Base-by-base conservation (phyloP, 106 monocot genomes). In the Dioscorea zingiberensis region DNA sequence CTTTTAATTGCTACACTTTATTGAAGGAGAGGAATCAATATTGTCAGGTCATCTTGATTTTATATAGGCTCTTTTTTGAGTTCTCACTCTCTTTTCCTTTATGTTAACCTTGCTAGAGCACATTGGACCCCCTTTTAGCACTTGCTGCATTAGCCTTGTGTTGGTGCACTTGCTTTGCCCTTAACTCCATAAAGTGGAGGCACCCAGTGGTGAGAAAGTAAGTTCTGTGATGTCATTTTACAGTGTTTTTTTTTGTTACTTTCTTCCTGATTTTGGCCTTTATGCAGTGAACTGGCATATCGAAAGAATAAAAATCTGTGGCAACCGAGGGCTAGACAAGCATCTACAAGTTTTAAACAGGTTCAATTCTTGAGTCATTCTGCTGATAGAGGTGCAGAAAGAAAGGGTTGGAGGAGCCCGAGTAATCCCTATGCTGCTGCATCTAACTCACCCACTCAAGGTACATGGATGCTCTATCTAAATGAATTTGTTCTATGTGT, bases 331-430 rank as follows among this genome's bases (percentile, higher is more conserved):
- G 73, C 64, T 21, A 76, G 63, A 46, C 76, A 79, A 55, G 55
- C 59, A 61, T 66, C 73, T 57, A 61, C 71, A 19, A 71, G 62
- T 64, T 76, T 66, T 25, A 80, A 75, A 68, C 66, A 71, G 44
- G 77, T 79, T 59, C 87, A 87, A 68, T 94, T 94, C 76, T 73
- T 94, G 45, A 82, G 73, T 66, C 79, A 68, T 21, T 70, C 83
- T 30, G 38, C 69, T 64, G 69, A 64, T 22, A 75, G 48, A 21
- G 55, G 57, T 56, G 66, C 27, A n/a, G 71, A 47, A 38, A 60
- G 27, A 27, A 18, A 60, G 32, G 25, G 58, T 68, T 64, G 69
- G 73, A 58, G 63, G 54, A 81, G 60, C 60, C 56, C 71, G 23
- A 71, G 58, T 55, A 75, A 56, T 28, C 74, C 64, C 28, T 67